A percentile compares a stretch with the other conserved stretches of the same genome.
Conservation (phyloP, 768 basidiomycete genomes). For the Coprinellus aureogranulatus region DNA sequence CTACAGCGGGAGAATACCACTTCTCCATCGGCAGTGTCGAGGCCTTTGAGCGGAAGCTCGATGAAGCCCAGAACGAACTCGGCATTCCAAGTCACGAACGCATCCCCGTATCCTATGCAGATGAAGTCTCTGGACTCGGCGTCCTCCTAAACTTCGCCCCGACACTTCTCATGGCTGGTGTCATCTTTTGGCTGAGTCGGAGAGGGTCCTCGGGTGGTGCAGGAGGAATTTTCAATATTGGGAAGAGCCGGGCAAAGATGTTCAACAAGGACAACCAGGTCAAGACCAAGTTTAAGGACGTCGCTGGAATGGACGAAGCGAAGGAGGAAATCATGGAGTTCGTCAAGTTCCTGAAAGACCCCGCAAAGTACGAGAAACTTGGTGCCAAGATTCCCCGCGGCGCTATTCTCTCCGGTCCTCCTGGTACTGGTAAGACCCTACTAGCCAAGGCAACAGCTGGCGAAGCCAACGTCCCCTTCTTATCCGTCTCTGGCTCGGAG, state of each 20-base stretch:
- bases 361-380: conserved; percentile 88
- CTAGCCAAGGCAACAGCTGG: conserved; percentile 98
- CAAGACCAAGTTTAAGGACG: conserved; percentile 90
- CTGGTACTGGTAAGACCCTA: conserved; percentile 97
- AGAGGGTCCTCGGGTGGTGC: conserved; percentile 64
- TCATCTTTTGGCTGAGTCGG: conserved; percentile 85
- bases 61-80: conserved; percentile 89
- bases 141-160: conserved; percentile 90
- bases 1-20: conserved; percentile 67
- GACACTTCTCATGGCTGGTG: conserved; percentile 87
- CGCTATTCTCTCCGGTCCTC: conserved; percentile 91
- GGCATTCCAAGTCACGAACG: conserved; percentile 90
- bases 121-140: conserved; percentile 83
- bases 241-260: conserved; percentile 89
- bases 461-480: conserved; percentile 96
- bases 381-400: conserved; percentile 98
- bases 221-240: conserved; percentile 88
- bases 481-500: conserved; percentile 97
- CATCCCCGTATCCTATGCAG: conserved; percentile 95
- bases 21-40: conserved; percentile 99
- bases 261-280: conserved; percentile 98
- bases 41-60: conserved; percentile 91
- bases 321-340: conserved; percentile 99
- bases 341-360: conserved; percentile 97
- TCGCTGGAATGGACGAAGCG: conserved; percentile 99